Conservation (phyloP, 257 asterid species). For the Galeopsis tetrahit region DNA sequence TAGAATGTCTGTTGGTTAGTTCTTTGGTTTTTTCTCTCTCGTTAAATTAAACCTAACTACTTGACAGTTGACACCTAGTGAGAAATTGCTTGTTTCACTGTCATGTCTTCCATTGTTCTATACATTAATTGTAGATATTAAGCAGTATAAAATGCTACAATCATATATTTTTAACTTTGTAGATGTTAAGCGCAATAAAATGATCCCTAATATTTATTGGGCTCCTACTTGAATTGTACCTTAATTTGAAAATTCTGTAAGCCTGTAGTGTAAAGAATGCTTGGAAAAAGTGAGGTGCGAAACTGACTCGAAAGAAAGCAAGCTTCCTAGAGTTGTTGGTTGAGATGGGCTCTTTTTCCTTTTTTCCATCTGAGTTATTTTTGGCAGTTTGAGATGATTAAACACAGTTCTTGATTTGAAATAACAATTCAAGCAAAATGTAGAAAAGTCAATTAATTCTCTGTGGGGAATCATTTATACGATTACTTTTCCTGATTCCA, state of each 20-base stretch:
- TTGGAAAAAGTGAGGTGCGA: background rate
- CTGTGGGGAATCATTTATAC: background rate
- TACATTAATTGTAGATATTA: background rate
- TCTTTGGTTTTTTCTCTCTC: slow-evolving; percentile 8
- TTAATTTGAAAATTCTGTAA: slow-evolving; percentile 4
- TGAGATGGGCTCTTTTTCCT: background rate
- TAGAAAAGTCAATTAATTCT: background rate
- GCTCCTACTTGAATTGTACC: background rate
- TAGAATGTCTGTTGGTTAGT: background rate
- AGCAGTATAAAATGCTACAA: no score
- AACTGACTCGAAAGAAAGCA: slow-evolving; percentile 6
- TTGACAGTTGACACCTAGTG: background rate
- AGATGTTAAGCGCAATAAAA: background rate
- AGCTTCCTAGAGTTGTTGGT: background rate
- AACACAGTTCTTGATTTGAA: background rate
- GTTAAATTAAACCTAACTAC: background rate
- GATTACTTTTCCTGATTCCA: background rate
- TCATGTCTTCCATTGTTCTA: background rate
- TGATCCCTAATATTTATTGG: background rate
- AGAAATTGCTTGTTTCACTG: background rate
- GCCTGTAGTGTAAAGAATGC: background rate
- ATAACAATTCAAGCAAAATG: background rate
- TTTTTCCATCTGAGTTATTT: background rate
- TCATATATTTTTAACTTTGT: background rate
- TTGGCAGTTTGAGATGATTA: slow-evolving; percentile 12